Evolutionary conservation across 2,329 filamentous ascomycete species (phyloP), one percentile per base, ranked within the genome.

Genomic region (Apiospora rasikravindrae): DNA sequence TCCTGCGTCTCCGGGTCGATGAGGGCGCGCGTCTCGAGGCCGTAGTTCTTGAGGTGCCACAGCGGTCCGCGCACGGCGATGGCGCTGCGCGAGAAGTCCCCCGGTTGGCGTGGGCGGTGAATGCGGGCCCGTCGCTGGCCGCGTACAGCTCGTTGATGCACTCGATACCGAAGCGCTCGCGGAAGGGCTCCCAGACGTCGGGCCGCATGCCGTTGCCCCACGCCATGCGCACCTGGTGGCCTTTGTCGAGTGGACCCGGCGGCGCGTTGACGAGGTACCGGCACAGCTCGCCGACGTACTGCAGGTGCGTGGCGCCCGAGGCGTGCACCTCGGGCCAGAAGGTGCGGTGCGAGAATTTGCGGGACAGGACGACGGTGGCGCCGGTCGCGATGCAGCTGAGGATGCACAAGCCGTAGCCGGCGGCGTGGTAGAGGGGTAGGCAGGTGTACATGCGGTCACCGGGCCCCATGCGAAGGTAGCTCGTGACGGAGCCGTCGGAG

Each of bases 391-490:
- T 76, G 75, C 93, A 82, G 72, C 87, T 88, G 1, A 81, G 77
- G 10, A 90, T 84, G 45, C 88, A 85, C 0, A 85, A 84, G 16
- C 89, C 88, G 26, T 88, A 87, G 7, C 91, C 93, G 0, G 93
- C 93, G n/a, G 91, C 92, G 78, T 95, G 93, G 77, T 94, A 95
- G 24, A 94, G 83, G 0, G 86, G 93, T 88, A 95, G 93, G 78
- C 91, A 93, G 76, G 90, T 88, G 78, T 94, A 95, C 88, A 91
- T 93, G 67, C 90, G 83, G 76, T 93, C 90, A 69, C 78, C 76
- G 74, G 76, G 75, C 22, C 74, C 74, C 0, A 80, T 73, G 8
- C 67, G 40, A 3, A 79, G 22, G 2, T 14, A 16, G 42, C 75
- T 74, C 69, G 77, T 61, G 49, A 73, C 26, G 64, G 75, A 16